Conservation (phyloP, 2,329 filamentous ascomycete species). For the Chaetomium sp. region DNA sequence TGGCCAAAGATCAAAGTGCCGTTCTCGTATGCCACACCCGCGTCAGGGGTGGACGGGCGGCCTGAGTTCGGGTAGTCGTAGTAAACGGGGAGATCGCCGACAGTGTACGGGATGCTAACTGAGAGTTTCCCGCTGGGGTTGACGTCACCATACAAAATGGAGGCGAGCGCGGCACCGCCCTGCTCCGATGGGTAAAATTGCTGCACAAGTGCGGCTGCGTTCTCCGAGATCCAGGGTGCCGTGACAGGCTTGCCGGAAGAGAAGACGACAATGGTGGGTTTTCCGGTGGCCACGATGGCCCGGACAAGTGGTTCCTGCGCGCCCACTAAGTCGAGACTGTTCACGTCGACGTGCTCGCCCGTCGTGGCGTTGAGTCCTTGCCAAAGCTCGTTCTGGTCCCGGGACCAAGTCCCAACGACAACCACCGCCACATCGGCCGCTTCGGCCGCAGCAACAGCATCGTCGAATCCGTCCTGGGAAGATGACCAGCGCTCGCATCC, state of each 20-base stretch:
- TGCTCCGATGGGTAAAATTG: conserved; percentile 70
- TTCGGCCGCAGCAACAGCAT: conserved; percentile 58
- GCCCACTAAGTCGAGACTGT: conserved; percentile 59
- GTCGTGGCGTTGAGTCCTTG: conserved; percentile 65
- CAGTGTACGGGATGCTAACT: conserved; percentile 60
- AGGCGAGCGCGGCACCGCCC: conserved; percentile 59
- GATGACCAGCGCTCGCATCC: conserved; percentile 69
- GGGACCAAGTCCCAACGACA: conserved; percentile 68
- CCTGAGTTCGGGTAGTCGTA: conserved; percentile 68
- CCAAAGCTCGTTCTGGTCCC: conserved; percentile 68
- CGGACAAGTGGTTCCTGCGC: conserved; percentile 61
- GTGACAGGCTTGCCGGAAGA: conserved; percentile 66
- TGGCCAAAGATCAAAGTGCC: conserved; percentile 58
- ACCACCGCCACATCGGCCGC: conserved; percentile 66
- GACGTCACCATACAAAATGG: conserved; percentile 57
- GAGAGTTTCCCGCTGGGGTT: conserved; percentile 61
- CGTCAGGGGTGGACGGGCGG: conserved; percentile 41
- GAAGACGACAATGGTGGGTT: conserved; percentile 62
- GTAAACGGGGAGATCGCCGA: conserved; percentile 62
- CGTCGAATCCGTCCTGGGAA: conserved; percentile 60
- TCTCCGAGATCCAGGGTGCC: conserved; percentile 63
- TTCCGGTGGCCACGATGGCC: conserved; percentile 60
- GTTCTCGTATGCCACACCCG: conserved; percentile 48
- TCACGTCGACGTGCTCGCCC: conserved; percentile 65
- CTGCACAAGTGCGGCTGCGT: conserved; percentile 60